Evolutionary conservation across 768 basidiomycete species (phyloP).

Genomic region (Trametes meyenii): DNA sequence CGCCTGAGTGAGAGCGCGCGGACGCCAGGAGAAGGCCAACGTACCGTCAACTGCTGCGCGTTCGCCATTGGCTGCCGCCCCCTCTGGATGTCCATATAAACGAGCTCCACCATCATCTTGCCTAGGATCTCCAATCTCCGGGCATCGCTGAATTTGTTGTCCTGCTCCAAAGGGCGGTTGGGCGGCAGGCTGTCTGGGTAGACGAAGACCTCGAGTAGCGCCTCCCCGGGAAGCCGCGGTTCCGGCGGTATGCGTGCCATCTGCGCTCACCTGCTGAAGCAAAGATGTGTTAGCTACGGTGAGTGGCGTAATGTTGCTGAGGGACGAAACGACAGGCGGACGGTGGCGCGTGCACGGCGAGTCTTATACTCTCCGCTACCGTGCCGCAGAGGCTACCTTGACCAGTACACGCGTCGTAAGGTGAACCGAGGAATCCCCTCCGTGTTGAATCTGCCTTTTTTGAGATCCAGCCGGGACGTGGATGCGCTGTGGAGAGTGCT

Average conservation of each 20-base stretch:
- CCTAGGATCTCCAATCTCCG: slow-evolving; percentile 5
- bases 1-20: not conserved
- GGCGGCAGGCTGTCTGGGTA: not conserved
- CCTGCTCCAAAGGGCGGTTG: slow-evolving; percentile 1
- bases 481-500: not conserved
- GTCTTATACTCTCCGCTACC: not conserved
- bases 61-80: slow-evolving; percentile 3
- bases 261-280: not conserved
- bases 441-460: not conserved
- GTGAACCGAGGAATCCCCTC: not conserved
- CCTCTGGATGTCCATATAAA: slow-evolving; percentile 3
- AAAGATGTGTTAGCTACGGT: not conserved
- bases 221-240: slow-evolving; percentile 6
- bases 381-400: not conserved
- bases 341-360: not conserved
- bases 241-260: slow-evolving; percentile 3
- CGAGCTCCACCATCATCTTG: not conserved
- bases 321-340: not conserved
- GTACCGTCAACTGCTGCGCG: slow-evolving; percentile 1
- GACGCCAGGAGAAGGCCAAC: not conserved
- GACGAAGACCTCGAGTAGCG: slow-evolving; percentile 8
- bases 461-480: not conserved
- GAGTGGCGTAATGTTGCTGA: not conserved
- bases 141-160: slow-evolving; percentile 12
- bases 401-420: not conserved